phyloP scores from a whole-genome alignment of 192 early-diverging fungal species.

The Coemansia nantahalensis region DNA sequence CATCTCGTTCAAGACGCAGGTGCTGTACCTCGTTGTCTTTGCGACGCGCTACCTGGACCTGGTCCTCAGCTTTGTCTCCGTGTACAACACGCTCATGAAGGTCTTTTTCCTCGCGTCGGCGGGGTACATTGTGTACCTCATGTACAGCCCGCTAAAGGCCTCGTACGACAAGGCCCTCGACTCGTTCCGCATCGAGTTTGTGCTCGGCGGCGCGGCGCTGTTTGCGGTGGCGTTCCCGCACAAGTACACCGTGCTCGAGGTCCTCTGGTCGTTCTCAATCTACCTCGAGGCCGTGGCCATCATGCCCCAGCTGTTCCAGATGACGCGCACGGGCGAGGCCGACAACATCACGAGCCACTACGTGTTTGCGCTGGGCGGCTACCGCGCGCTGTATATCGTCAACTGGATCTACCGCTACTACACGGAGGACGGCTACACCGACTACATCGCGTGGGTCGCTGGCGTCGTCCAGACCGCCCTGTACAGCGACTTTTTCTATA shows the following conservation, averaged over 20 bases:
- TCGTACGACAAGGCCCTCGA: slow-evolving; percentile 92
- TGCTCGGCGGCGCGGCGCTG: slow-evolving; percentile 67
- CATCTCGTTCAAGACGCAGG: slow-evolving; percentile 97
- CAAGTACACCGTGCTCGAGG: slow-evolving; percentile 66
- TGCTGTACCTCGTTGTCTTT: slow-evolving; percentile 88
- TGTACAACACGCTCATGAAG: slow-evolving; percentile 97
- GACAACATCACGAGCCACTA: slow-evolving; percentile 99
- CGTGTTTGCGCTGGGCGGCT: slow-evolving; percentile 93
- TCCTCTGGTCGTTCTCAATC: slow-evolving; percentile 96
- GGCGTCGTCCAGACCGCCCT: slow-evolving; percentile 93
- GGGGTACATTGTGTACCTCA: slow-evolving; percentile 87
- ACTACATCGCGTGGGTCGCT: slow-evolving; percentile 86
- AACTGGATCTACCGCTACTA: slow-evolving; percentile 97
- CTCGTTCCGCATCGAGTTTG: slow-evolving; percentile 86
- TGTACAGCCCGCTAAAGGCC: slow-evolving; percentile 80
- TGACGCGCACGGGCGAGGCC: slow-evolving; percentile 95
- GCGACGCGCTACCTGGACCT: slow-evolving; percentile 94
- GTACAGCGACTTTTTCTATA: slow-evolving; percentile 98
- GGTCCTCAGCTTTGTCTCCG: slow-evolving; percentile 64
- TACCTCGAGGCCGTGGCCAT: slow-evolving; percentile 97
- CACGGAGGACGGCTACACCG: slow-evolving; percentile 64
- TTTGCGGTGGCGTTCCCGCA: slow-evolving; percentile 76
- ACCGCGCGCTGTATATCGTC: slow-evolving; percentile 80
- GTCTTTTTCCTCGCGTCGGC: slow-evolving; percentile 87
- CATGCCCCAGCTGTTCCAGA: slow-evolving; percentile 95